These are phyloP conservation scores for Candida yuanshanica DNA, from an alignment of 805 yeast species.

Conservation along the genomic window DNA sequence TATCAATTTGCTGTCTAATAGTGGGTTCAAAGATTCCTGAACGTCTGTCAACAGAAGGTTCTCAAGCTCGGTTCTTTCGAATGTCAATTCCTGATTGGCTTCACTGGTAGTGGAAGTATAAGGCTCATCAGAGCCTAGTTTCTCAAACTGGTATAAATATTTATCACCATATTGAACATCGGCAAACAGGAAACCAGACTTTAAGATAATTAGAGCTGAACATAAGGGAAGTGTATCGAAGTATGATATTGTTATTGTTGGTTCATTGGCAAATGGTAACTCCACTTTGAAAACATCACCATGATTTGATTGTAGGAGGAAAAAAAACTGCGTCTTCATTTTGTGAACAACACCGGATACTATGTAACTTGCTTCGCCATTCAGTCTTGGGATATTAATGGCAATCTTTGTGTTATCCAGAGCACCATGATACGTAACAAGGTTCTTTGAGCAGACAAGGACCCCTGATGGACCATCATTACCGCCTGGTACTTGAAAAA, in stretches of 20 bases:
- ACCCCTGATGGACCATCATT: constrained; percentile 68
- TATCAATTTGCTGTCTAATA: constrained; percentile 35
- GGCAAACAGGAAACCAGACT: constrained; percentile 71
- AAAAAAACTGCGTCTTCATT: constrained; percentile 56
- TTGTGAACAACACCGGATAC: constrained; percentile 60
- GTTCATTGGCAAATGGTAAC: constrained; percentile 33
- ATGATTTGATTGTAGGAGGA: constrained; percentile 57
- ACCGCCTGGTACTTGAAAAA: constrained; percentile 70
- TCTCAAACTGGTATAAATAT: constrained; percentile 70
- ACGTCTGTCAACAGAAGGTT: constrained; percentile 57
- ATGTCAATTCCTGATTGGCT: constrained; percentile 26
- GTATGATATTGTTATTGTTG: constrained; percentile 46
- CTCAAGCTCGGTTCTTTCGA: constrained; percentile 33
- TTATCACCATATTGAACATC: constrained; percentile 60
- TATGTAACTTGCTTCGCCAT: constrained; percentile 29
- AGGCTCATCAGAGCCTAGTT: constrained; percentile 57
- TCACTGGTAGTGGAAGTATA: constrained; percentile 25
- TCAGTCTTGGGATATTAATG: constrained; percentile 48
- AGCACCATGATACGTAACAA: constrained; percentile 45
- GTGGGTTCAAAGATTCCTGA: constrained; percentile 43
- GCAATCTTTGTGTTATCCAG: constrained; percentile 28
- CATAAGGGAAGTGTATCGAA: constrained; percentile 74
- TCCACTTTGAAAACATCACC: constrained; percentile 78
- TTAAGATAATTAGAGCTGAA: constrained; percentile 51
- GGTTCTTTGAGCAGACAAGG: constrained; percentile 54